phyloP scores from a whole-genome alignment of 2,329 filamentous ascomycete genomes.

The Fusarium oligoseptatum region DNA sequence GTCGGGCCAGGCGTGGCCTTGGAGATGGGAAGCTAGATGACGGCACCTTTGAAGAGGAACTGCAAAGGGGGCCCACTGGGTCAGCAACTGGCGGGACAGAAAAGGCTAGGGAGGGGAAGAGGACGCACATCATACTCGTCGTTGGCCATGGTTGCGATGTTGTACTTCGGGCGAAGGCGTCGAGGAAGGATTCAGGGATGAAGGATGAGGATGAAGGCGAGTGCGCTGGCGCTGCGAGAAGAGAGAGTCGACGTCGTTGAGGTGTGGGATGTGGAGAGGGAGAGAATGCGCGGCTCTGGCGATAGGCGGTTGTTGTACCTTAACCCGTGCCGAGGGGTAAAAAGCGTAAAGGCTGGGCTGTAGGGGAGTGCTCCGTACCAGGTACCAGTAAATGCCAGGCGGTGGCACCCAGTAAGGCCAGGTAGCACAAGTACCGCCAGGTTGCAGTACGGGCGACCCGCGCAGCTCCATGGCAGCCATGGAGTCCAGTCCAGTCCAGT shows the following conservation, averaged over 20 bases:
- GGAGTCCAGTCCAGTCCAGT: not conserved
- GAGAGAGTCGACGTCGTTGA: constrained; percentile 46
- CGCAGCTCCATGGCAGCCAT: constrained; percentile 7
- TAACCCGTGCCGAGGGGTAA: constrained; percentile 47
- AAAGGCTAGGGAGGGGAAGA: constrained; percentile 31
- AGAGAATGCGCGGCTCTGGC: constrained; percentile 51
- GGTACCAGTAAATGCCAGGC: constrained; percentile 14
- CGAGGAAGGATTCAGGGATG: constrained; percentile 25
- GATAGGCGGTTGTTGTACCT: constrained; percentile 48
- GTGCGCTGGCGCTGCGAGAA: constrained; percentile 43
- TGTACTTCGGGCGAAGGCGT: constrained; percentile 32
- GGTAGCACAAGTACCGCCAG: constrained; percentile 19
- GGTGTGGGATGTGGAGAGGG: constrained; percentile 51
- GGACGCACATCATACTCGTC: constrained; percentile 98
- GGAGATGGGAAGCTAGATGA: constrained; percentile 41
- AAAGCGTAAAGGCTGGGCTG: constrained; percentile 34
- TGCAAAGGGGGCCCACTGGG: constrained; percentile 58
- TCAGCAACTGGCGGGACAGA: constrained; percentile 49
- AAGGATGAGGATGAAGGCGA: constrained; percentile 33
- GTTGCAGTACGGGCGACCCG: constrained; percentile 8
- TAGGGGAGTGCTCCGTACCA: constrained; percentile 26
- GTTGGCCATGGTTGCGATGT: constrained; percentile 85
- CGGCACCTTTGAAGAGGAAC: constrained; percentile 98
- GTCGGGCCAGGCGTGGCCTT: constrained; percentile 33
- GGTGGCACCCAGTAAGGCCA: constrained; percentile 34